phyloP scores from a whole-genome alignment of 1,284 basidiomycete genomes.

The Chiua sp. region DNA sequence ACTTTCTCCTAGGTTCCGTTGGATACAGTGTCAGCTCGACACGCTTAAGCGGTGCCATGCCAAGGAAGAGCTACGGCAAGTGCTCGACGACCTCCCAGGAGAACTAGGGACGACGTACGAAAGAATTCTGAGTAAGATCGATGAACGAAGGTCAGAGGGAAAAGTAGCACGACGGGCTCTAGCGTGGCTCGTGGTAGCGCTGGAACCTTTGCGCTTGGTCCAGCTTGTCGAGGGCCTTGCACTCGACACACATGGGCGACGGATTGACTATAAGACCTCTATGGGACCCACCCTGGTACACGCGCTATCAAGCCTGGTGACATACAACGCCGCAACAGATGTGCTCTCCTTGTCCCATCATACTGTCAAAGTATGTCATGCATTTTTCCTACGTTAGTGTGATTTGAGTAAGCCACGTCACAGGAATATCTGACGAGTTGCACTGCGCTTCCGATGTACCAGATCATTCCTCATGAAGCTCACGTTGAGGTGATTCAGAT shows the following conservation, averaged over 20 bases:
- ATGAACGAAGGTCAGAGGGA: constrained; percentile 3
- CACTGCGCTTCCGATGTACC: background rate
- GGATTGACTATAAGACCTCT: background rate
- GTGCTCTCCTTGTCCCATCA: constrained; percentile 1
- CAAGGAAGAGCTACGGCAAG: background rate
- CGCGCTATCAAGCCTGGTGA: constrained; percentile 5
- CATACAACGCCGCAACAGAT: background rate
- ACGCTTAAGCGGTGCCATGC: background rate
- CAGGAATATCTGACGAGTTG: constrained; percentile 6
- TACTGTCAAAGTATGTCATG: constrained; percentile 7
- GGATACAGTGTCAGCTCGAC: constrained; percentile 2
- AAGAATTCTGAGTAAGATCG: background rate
- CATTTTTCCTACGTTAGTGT: background rate
- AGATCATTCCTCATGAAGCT: background rate
- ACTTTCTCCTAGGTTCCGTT: background rate
- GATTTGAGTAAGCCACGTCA: background rate
- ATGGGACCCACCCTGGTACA: background rate
- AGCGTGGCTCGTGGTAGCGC: constrained; percentile 1
- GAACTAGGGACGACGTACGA: background rate
- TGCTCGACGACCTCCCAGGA: background rate
- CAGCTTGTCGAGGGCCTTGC: constrained; percentile 1
- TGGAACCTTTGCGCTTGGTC: background rate
- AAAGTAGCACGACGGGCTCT: background rate
- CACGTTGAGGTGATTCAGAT: background rate
- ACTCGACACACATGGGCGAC: background rate